Evolutionary conservation across 2,329 filamentous ascomycete genomes (phyloP).

Genomic region (Aspergillus costaricaensis): DNA sequence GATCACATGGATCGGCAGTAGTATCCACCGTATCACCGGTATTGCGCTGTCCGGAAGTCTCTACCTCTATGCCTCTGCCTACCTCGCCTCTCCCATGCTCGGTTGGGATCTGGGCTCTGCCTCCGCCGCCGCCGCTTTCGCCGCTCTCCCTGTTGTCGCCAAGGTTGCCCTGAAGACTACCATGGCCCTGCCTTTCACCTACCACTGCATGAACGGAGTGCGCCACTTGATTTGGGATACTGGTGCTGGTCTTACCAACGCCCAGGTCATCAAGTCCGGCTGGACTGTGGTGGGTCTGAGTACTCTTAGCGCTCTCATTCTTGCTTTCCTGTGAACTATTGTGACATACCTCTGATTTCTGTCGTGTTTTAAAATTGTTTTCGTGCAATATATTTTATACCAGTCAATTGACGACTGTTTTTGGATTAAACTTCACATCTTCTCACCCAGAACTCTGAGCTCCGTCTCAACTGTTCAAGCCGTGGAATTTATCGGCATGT

Average conservation of each 20-base stretch:
- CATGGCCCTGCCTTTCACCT: conserved; percentile 67
- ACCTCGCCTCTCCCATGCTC: conserved; percentile 75
- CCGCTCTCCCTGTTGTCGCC: conserved; percentile 58
- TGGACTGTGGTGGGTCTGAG: conserved; percentile 64
- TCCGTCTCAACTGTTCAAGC: not conserved
- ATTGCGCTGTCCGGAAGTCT: conserved; percentile 68
- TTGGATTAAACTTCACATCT: conserved; percentile 13
- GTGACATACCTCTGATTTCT: conserved; percentile 36
- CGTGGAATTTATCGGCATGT: not conserved
- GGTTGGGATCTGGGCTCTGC: conserved; percentile 70
- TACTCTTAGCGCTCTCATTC: conserved; percentile 49
- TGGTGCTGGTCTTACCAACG: conserved; percentile 63
- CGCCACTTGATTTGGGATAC: conserved; percentile 73
- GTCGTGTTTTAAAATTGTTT: conserved; percentile 32
- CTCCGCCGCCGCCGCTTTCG: conserved; percentile 65
- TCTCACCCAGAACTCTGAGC: not conserved
- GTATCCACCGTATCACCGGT: conserved; percentile 83
- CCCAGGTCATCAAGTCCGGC: conserved; percentile 65
- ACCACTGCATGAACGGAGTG: conserved; percentile 68
- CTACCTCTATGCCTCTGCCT: conserved; percentile 78
- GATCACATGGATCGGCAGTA: conserved; percentile 79
- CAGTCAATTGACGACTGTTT: conserved; percentile 25
- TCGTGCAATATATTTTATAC: conserved; percentile 28
- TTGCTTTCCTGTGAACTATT: conserved; percentile 48
- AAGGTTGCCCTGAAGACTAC: conserved; percentile 63